Evolutionary conservation across 75 land plant species (phyloP), one percentile per base, ranked within the genome.

Genomic region (Pinus albicaulis): DNA sequence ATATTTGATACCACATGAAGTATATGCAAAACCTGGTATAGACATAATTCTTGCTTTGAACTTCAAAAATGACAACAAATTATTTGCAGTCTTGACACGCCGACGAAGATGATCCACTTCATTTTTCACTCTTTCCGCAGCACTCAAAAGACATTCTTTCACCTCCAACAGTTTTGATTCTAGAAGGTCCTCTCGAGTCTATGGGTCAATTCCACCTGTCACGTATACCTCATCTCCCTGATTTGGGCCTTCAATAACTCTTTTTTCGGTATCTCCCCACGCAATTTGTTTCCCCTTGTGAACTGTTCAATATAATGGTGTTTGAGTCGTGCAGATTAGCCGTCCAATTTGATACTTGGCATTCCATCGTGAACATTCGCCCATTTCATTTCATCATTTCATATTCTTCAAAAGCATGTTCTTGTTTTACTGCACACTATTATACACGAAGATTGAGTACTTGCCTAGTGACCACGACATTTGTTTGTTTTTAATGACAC

Each of bases 1-100:
- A 36, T 77, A 83, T 74, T 76, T 88, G 48, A 94, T 91, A 24
- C 94, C 97, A 80, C 92, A 91, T 1, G 92, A 89, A 23, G 81
- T 72, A 55, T 81, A 84, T 11, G 92, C 89, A 73, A 87, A 86
- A 76, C 93, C 77, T 12, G 92, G 94, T 64, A 90, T 77, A 25
- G 91, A 85, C 87, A 92, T 82, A 22, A 86, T 74, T 76, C 85
- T 82, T 3, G 94, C 94, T 70, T 92, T 92, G 20, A 87, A 86
- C 81, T 92, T 88, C 76, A 94, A 81, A 66, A 86, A 92, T 14
- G 86, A 82, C 34, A 94, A 83, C 52, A 89, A 77, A 15, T 85
- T 82, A 12, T 91, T 83, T 55, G 84, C 77, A 59, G 96, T 85
- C 76, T 84, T 89, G 10, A 91, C 83, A 58, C 92, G 83, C 36